Percentiles rank a stretch among this genome's conserved stretches.
Evolutionary conservation across 2,329 filamentous ascomycete genomes (phyloP).

Genomic region (Aspergillus sojae): DNA sequence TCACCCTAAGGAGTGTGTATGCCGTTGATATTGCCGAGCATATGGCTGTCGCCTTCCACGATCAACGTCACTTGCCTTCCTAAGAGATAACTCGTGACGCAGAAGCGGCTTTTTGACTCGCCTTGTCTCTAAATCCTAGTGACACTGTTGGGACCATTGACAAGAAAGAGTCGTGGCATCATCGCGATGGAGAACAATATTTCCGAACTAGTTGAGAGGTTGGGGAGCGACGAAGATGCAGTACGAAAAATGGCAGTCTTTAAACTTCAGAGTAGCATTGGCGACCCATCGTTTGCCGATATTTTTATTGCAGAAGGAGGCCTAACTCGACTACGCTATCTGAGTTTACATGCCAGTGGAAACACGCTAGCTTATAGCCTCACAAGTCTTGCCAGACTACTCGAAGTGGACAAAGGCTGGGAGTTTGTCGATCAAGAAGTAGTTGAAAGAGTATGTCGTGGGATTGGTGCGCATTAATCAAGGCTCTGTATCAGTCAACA

Average conservation of each 20-base stretch:
- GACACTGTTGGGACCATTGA: not conserved
- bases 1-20: not conserved
- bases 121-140: not conserved
- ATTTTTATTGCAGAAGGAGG: slow-evolving; percentile 92
- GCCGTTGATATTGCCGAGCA: not conserved
- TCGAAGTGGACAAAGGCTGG: slow-evolving; percentile 98
- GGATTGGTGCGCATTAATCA: not conserved
- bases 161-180: too few relatives aligned
- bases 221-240: slow-evolving; percentile 74
- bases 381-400: slow-evolving; percentile 79
- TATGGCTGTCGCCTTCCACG: not conserved
- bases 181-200: slow-evolving; percentile 56
- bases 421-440: slow-evolving; percentile 62
- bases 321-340: slow-evolving; percentile 74
- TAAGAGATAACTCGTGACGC: not conserved
- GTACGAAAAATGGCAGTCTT: slow-evolving; percentile 98
- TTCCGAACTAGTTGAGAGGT: slow-evolving; percentile 59
- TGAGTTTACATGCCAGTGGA: slow-evolving; percentile 82
- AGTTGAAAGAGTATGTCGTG: slow-evolving; percentile 59
- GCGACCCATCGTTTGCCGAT: slow-evolving; percentile 94
- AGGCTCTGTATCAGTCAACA: not conserved
- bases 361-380: slow-evolving; percentile 96
- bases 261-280: slow-evolving; percentile 93
- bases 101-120: not conserved
- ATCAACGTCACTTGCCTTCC: not conserved